Evolutionary conservation across 192 early-diverging fungal genomes (phyloP), one percentile per base, ranked within the genome.

Genomic region (Backusella sp.): DNA sequence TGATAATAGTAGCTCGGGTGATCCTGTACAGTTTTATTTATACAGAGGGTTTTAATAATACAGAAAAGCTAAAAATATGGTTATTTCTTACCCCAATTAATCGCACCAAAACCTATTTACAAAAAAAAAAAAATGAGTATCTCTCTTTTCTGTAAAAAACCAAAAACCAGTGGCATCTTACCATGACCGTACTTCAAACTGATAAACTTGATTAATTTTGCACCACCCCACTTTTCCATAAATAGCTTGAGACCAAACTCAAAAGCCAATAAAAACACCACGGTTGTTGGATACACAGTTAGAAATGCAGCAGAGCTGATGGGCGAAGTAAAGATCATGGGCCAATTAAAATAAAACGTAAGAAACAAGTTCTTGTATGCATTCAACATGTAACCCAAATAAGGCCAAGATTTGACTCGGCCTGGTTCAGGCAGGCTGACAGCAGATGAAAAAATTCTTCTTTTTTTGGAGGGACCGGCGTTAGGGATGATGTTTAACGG

Each of bases 71-170:
- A 14, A 32, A 32, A 32, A 32, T 3, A 2, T 32, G 30, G 14
- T 11, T 69, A 1, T 26, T 37, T n/a, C 30, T 79, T 80, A 83
- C 82, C 80, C 82, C 82, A 83, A 68, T 83, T 83, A 23, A 83
- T 76, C 0, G 79, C 53, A 17, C 79, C 70, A 49, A 83, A 77
- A n/a, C 79, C 78, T 80, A 28, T 39, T 26, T 59, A 52, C 4
- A 28, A 12, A 44, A 17, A 17, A 7, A 39, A 28, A 4, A 44
- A 17, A 17, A 4, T 17, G 42, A 44, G 3, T 44, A 52, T 1
- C 42, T 44, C 42, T 44, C 4, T 5, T 44, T 44, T 5, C 42
- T 44, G 12, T 17, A 17, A 44, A 19, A 44, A 6, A 52, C 1
- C 28, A 39, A 39, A 39, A 39, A 9, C 37, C 8, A 41, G 39